A percentile compares a stretch with the other conserved stretches of the same genome.
phyloP scores from a whole-genome alignment of 2,329 filamentous ascomycete genomes.

The Fonsecaea nubica region DNA sequence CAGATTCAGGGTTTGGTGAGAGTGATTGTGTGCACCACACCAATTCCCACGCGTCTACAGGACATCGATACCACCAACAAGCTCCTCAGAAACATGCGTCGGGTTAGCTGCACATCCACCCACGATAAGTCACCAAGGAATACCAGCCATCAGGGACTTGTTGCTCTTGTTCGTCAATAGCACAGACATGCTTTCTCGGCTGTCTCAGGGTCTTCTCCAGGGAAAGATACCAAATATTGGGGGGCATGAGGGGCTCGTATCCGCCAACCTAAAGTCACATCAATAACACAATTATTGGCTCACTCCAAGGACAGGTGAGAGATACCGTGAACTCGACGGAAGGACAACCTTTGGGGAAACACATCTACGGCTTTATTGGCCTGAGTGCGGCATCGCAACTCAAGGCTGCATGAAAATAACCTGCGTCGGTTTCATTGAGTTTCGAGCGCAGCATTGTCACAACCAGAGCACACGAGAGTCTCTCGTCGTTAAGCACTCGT shows the following conservation, averaged over 20 bases:
- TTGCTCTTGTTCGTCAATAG: not conserved
- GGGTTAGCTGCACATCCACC: not conserved
- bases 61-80: not conserved
- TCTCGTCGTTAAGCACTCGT: not conserved
- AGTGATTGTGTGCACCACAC: not conserved
- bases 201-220: not conserved
- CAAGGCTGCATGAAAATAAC: not conserved
- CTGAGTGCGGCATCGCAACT: not conserved
- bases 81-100: not conserved
- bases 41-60: not conserved
- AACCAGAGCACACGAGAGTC: not conserved
- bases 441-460: not conserved
- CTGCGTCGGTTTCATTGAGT: not conserved
- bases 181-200: slow-evolving; percentile 2
- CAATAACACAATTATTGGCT: not conserved
- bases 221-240: not conserved
- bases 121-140: not conserved
- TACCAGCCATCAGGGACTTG: not conserved
- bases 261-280: not conserved
- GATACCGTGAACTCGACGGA: not conserved
- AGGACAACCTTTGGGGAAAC: not conserved
- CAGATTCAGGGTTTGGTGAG: not conserved
- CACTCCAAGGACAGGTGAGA: not conserved
- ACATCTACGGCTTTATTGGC: not conserved
- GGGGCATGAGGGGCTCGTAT: slow-evolving; percentile 2